These are phyloP conservation scores for Syncephalastrum sp. DNA, from an alignment of 371 early-diverging fungal genomes.

Conservation along the genomic window DNA sequence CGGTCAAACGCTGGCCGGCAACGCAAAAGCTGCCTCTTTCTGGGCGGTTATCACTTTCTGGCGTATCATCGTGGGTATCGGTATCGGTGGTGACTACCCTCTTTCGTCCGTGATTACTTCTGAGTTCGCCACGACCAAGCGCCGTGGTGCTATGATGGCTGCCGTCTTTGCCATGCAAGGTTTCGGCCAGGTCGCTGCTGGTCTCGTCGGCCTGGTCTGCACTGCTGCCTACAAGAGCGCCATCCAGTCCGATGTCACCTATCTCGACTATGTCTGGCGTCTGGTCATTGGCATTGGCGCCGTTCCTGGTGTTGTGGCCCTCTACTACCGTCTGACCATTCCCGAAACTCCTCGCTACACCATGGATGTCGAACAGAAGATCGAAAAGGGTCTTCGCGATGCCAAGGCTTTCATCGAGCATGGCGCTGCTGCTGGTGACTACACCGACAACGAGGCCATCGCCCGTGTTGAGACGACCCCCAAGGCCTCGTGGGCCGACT, in stretches of 20 bases:
- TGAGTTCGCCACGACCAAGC: conserved; percentile 76
- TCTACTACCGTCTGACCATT: conserved; percentile 80
- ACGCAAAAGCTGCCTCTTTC: conserved; percentile 53
- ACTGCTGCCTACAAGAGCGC: conserved; percentile 56
- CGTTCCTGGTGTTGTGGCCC: conserved; percentile 59
- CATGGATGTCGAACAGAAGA: conserved; percentile 68
- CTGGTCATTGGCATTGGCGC: conserved; percentile 70
- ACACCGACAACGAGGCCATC: conserved; percentile 28
- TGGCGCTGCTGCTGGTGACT: conserved; percentile 30
- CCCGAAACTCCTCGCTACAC: conserved; percentile 87
- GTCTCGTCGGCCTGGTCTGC: conserved; percentile 59
- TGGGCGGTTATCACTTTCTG: conserved; percentile 70
- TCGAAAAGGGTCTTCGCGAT: conserved; percentile 58
- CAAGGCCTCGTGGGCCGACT: conserved; percentile 53
- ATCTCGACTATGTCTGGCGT: conserved; percentile 84
- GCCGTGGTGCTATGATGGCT: conserved; percentile 84
- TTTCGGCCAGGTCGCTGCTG: conserved; percentile 72
- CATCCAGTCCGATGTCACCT: conserved; percentile 49
- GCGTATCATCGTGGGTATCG: conserved; percentile 78
- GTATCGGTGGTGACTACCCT: conserved; percentile 83
- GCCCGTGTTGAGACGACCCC: conserved; percentile 24
- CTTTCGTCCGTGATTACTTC: conserved; percentile 80
- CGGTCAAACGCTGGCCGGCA: conserved; percentile 72
- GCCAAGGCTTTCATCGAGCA: conserved; percentile 43
- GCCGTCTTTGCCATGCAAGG: conserved; percentile 91